Base-by-base conservation (phyloP, 2,329 filamentous ascomycete genomes). In the Hortaea sp. region DNA sequence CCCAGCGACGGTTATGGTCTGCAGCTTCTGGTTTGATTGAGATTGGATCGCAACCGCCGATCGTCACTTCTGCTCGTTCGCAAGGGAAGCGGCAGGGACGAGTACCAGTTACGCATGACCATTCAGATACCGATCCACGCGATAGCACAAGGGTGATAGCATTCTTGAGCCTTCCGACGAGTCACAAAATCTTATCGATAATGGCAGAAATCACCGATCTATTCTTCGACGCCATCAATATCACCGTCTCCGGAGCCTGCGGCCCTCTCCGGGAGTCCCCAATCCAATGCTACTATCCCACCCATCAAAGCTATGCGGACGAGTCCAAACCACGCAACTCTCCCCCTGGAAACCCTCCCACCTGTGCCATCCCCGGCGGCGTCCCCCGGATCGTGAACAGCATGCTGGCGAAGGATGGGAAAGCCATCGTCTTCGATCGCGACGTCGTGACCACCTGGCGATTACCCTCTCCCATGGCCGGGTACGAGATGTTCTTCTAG, bases 401-500 rank as follows among this genome's bases (percentile, higher is more conserved):
- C 39, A 27, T 41, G 5, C 39, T 34, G 27, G 44, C 46, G 7
- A 43, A 45, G 29, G 40, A 45, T 29, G 44, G 47, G 10, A 13
- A 43, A 20, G 54, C 48, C 28, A 20, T 57, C 10, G 56, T 59
- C 6, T 57, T 50, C 39, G 57, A 59, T 43, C 43, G 48, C 27
- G 57, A 59, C 44, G 47, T 57, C 13, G 49, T 56, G 7, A 53
- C 49, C 5, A 55, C 52, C 1, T 59, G 57, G 57, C 44, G 53
- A 5, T 32, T 59, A 11, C 53, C 53, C 7, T 44, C 43, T 12
- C 28, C 44, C 5, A 32, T 45, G 34, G 44, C 49, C 20, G 56
- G 51, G 27, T 53, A 55, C 28, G 53, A 59, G 49, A 44, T 58
- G 7, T 58, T 50, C 41, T 53, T 54, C 45, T 59, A 51, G 56